Conservation (phyloP, 345 rosid species). For the Litchi chinensis region DNA sequence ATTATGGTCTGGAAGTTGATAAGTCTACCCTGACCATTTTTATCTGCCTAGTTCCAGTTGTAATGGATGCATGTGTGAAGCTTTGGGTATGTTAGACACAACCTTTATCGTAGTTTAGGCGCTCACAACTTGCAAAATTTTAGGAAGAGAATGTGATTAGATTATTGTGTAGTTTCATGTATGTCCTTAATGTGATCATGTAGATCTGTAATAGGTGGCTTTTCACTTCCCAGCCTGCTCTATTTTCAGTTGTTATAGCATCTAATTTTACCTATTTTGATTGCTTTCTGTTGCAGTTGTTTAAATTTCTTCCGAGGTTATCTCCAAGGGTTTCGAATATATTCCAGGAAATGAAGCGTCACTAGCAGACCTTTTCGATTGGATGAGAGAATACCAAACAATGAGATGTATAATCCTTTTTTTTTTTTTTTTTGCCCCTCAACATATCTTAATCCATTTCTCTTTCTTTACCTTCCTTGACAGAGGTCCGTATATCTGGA, state of each 20-base stretch:
- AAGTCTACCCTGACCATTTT: slow-evolving; percentile 67
- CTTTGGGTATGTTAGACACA: slow-evolving; percentile 70
- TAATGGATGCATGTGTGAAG: slow-evolving; percentile 81
- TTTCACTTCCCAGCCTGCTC: not conserved
- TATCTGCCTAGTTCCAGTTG: slow-evolving; percentile 68
- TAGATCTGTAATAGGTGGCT: not conserved
- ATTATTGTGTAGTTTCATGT: not conserved
- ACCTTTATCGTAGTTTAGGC: too few species aligned
- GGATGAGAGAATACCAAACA: slow-evolving; percentile 6
- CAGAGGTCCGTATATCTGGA: not conserved
- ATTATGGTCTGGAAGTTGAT: slow-evolving; percentile 81
- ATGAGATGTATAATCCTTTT: not conserved
- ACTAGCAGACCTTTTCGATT: slow-evolving; percentile 39
- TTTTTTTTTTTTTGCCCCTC: not conserved
- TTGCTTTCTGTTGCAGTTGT: slow-evolving; percentile 51
- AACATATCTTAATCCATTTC: not conserved
- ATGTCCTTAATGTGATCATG: not conserved
- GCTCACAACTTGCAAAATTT: too few species aligned
- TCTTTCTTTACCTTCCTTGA: not conserved
- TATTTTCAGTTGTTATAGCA: not conserved
- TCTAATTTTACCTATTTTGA: not conserved
- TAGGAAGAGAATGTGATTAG: not conserved
- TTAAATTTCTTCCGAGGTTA: slow-evolving; percentile 80
- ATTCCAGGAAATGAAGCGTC: slow-evolving; percentile 79
- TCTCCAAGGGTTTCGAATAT: slow-evolving; percentile 79